Evolutionary conservation across 257 asterid species (phyloP), one percentile per base, ranked within the genome.

Genomic region (Gentiana dahurica): DNA sequence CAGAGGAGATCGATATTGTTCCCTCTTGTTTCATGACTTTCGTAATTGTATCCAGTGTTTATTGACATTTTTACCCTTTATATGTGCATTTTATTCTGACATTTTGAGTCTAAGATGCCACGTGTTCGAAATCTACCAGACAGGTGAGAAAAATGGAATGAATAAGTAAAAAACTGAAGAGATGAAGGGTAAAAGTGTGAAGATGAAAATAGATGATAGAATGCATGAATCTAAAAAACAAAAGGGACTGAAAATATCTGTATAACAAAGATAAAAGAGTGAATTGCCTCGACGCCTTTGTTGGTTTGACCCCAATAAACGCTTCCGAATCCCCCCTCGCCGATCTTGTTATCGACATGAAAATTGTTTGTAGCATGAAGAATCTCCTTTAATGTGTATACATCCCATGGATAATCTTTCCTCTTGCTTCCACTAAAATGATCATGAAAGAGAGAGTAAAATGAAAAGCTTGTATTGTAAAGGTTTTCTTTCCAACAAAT

Each of bases 311-410:
- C 95, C 86, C 90, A 77, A 66, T 86, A 86, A 60, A 86, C 94
- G 68, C 87, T 86, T 63, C 95, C 95, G 11, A 86, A 86, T 32
- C 94, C 95, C 6, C 95, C 94, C 77, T 86, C 95, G 1, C 95
- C 95, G 35, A 86, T 81, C 57, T 86, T 86, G 77, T 79, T 75
- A 49, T 81, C 84, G 45, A 77, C 62, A 68, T 83, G 87, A 55
- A 86, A 86, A 66, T 79, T 79, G 75, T 79, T 83, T 9, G 95
- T 86, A 6, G 95, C 90, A 5, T 65, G 83, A 46, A 81, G 77
- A 4, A 86, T 75, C 62, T 83, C 94, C 61, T 74, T 86, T 6
- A 86, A 80, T n/a, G 84, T 71, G 71, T 79, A 86, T 5, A 75
- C 75, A 64, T 81, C 87, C 95, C 95, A 86, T 55, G 95, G 79